Base-by-base conservation (phyloP, 139 green algal genomes). In the Desmodesmus armatus region DNA sequence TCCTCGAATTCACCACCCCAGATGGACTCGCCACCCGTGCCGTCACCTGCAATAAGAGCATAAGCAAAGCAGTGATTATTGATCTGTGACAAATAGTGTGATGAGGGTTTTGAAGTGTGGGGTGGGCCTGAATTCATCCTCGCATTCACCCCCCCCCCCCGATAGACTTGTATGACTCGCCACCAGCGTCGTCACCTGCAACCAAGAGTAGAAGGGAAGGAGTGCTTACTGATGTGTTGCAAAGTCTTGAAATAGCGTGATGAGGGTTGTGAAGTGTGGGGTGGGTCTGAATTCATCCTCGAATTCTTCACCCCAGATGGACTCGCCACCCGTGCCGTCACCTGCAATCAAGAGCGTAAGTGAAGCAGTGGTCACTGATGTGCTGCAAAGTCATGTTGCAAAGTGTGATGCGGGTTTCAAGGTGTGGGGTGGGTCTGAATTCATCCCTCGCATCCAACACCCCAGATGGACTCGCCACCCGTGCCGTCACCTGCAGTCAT, bases 211-310 rank as follows among this genome's bases (percentile, higher is more conserved):
- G n/a, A n/a, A n/a, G n/a, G n/a, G n/a, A n/a, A 55, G 21, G 31
- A 72, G 31, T n/a, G n/a, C n/a, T n/a, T 23, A 55, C 9, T 23
- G 9, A 55, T 23, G 47, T 55, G 9, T 9, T 55, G 9, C 9
- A 9, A 55, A n/a, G n/a, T n/a, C n/a, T n/a, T n/a, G n/a, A n/a
- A n/a, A n/a, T n/a, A n/a, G n/a, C n/a, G n/a, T n/a, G n/a, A n/a
- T n/a, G n/a, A n/a, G n/a, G n/a, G n/a, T n/a, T n/a, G n/a, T n/a
- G n/a, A n/a, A n/a, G n/a, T n/a, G n/a, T n/a, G n/a, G n/a, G n/a
- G 88, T 99, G 96, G n/a, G n/a, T n/a, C n/a, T n/a, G 89, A 99
- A 98, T 87, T 99, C 98, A 87, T 99, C 98, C 81, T 97, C 94
- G 91, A 99, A 99, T 82, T 99, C 96, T 5, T 88, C 92, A 6